Percentiles rank a stretch among this genome's conserved stretches.
phyloP scores from a whole-genome alignment of 1,284 basidiomycete species.

The Sporisorium iseilematis-ciliati region DNA sequence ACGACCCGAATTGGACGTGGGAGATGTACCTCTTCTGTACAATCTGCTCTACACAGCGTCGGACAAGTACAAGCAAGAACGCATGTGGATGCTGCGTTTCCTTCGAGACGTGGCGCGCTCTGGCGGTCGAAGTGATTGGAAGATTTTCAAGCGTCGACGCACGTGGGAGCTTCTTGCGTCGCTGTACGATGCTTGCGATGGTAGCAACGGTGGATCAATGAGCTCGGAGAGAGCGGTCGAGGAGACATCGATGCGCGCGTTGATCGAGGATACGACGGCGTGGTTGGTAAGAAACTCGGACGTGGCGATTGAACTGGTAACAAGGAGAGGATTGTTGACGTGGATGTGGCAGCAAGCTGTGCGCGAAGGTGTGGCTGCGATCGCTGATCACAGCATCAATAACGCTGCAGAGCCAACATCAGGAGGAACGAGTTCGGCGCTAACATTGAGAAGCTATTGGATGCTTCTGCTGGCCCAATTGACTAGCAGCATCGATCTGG shows the following conservation, averaged over 20 bases:
- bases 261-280: conserved; percentile 40
- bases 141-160: conserved; percentile 81
- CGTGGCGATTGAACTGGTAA: conserved; percentile 52
- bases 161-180: conserved; percentile 88
- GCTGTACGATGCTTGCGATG: conserved; percentile 77
- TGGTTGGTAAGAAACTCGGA: conserved; percentile 38
- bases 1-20: conserved; percentile 79
- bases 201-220: neutral
- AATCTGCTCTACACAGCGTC: conserved; percentile 81
- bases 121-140: conserved; percentile 79
- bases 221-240: conserved; percentile 31
- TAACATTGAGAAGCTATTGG: conserved; percentile 18
- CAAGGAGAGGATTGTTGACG: conserved; percentile 43
- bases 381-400: conserved; percentile 9
- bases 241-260: conserved; percentile 33
- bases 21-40: conserved; percentile 87
- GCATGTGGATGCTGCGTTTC: conserved; percentile 87
- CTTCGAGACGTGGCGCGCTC: conserved; percentile 82
- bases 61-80: conserved; percentile 82
- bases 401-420: neutral
- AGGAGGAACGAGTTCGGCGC: neutral
- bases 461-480: conserved; percentile 25
- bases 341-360: conserved; percentile 56
- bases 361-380: conserved; percentile 29
- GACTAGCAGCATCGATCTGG: conserved; percentile 28